Percentiles rank a stretch among this genome's conserved stretches.
phyloP scores from a whole-genome alignment of 2,329 filamentous ascomycete genomes.

The Lecanicillium sp. region DNA sequence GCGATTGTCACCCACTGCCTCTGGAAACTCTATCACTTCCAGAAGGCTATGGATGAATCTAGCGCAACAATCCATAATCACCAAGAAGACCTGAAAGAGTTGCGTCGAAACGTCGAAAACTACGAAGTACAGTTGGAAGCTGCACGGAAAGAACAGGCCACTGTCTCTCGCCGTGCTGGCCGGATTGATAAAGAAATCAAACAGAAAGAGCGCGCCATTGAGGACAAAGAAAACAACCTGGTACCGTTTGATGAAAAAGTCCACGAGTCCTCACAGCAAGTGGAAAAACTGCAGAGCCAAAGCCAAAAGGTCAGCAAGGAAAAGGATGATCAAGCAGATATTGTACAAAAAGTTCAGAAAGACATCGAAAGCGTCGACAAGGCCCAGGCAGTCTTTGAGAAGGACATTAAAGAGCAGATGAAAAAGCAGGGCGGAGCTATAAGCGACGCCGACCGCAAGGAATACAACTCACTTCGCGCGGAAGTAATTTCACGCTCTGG shows the following conservation, averaged over 20 bases:
- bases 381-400: conserved; percentile 80
- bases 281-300: conserved; percentile 59
- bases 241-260: conserved; percentile 93
- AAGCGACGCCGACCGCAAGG: conserved; percentile 76
- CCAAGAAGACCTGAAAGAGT: conserved; percentile 90
- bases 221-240: conserved; percentile 76
- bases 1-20: conserved; percentile 89
- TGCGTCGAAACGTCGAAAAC: conserved; percentile 77
- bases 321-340: conserved; percentile 60
- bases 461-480: conserved; percentile 78
- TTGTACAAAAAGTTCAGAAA: conserved; percentile 68
- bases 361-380: conserved; percentile 81
- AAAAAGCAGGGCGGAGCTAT: conserved; percentile 82
- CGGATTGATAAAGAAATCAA: conserved; percentile 84
- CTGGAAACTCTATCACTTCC: conserved; percentile 96
- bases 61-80: conserved; percentile 85
- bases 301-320: conserved; percentile 69
- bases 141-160: conserved; percentile 75
- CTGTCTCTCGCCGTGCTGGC: conserved; percentile 65
- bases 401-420: conserved; percentile 75
- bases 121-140: conserved; percentile 74
- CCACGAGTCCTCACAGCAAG: conserved; percentile 63
- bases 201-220: conserved; percentile 76
- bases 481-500: conserved; percentile 80
- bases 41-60: conserved; percentile 87